A percentile compares a stretch with the other conserved stretches of the same genome.
Conservation (phyloP, 495 filamentous ascomycete genomes). For the Penicillium ochrochloron region DNA sequence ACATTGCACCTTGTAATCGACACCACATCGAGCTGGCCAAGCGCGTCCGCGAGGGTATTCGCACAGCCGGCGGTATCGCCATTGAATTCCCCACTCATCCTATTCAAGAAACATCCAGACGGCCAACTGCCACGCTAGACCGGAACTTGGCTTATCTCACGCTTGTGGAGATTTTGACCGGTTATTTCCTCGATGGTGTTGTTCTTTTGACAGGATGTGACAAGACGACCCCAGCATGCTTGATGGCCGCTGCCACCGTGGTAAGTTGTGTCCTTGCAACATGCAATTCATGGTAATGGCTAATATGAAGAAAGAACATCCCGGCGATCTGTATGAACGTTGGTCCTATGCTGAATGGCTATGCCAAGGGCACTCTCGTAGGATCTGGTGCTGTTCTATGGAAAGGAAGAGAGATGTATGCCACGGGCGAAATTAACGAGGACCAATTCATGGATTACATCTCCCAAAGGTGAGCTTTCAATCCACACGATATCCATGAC, state of each 20-base stretch:
- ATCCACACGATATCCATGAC: background rate
- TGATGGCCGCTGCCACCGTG: slow-evolving; percentile 63
- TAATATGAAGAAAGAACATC: slow-evolving; percentile 44
- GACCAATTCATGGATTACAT: slow-evolving; percentile 55
- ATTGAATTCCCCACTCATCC: slow-evolving; percentile 62
- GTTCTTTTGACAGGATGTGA: slow-evolving; percentile 62
- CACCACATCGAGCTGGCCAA: slow-evolving; percentile 58
- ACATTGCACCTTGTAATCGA: slow-evolving; percentile 58
- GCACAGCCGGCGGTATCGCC: slow-evolving; percentile 57
- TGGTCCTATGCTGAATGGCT: slow-evolving; percentile 60
- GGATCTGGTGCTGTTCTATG: slow-evolving; percentile 56
- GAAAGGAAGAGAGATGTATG: slow-evolving; percentile 57
- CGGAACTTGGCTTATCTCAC: slow-evolving; percentile 57
- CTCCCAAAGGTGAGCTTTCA: slow-evolving; percentile 44
- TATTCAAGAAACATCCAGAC: slow-evolving; percentile 55
- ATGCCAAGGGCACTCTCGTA: slow-evolving; percentile 45
- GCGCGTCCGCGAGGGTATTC: slow-evolving; percentile 58
- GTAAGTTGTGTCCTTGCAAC: slow-evolving; percentile 32
- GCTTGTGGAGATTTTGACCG: slow-evolving; percentile 56
- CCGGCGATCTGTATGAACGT: slow-evolving; percentile 61
- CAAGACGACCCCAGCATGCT: slow-evolving; percentile 58
- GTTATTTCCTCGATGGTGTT: slow-evolving; percentile 59
- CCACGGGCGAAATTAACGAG: slow-evolving; percentile 54
- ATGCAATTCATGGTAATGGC: background rate
- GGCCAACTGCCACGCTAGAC: slow-evolving; percentile 58